phyloP scores from a whole-genome alignment of 306 rosid species.

The Astragalus glycyphyllos region DNA sequence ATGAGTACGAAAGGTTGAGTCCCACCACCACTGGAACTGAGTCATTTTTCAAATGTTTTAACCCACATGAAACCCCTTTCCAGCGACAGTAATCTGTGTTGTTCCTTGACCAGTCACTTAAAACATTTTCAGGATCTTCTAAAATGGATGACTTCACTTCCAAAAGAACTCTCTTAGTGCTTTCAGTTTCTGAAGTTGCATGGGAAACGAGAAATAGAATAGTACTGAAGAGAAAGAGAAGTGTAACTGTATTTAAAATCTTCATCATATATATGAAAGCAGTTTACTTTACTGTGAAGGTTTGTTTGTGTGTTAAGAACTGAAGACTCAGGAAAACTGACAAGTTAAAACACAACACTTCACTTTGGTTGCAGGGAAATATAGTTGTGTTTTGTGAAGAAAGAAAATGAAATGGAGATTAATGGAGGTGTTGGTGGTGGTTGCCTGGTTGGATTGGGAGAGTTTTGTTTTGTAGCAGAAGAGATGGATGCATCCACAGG shows the following conservation, averaged over 20 bases:
- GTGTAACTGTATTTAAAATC: no score
- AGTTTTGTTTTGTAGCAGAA: slow-evolving; percentile 26
- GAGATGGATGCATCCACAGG: not conserved
- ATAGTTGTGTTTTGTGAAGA: not conserved
- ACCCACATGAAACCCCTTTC: slow-evolving; percentile 67
- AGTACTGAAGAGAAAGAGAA: not conserved
- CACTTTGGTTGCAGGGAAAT: no score
- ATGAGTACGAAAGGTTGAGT: slow-evolving; percentile 75
- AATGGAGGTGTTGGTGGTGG: slow-evolving; percentile 32
- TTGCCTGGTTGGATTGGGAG: slow-evolving; percentile 47
- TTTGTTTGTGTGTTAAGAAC: no score
- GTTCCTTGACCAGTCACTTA: slow-evolving; percentile 63
- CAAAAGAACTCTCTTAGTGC: slow-evolving; percentile 62
- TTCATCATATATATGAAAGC: no score
- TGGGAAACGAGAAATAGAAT: slow-evolving; percentile 30
- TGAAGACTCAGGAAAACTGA: no score
- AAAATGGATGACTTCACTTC: slow-evolving; percentile 65
- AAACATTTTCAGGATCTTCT: slow-evolving; percentile 63
- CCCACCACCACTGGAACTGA: slow-evolving; percentile 56
- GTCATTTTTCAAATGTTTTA: not conserved
- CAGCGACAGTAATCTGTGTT: slow-evolving; percentile 66
- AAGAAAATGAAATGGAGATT: not conserved
- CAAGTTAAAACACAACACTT: no score
- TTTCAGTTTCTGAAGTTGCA: slow-evolving; percentile 7
- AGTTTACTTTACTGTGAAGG: no score